Percentiles rank a stretch among this genome's conserved stretches.
Conservation (phyloP, 768 basidiomycete species). For the Daedaleopsis sinensis region DNA sequence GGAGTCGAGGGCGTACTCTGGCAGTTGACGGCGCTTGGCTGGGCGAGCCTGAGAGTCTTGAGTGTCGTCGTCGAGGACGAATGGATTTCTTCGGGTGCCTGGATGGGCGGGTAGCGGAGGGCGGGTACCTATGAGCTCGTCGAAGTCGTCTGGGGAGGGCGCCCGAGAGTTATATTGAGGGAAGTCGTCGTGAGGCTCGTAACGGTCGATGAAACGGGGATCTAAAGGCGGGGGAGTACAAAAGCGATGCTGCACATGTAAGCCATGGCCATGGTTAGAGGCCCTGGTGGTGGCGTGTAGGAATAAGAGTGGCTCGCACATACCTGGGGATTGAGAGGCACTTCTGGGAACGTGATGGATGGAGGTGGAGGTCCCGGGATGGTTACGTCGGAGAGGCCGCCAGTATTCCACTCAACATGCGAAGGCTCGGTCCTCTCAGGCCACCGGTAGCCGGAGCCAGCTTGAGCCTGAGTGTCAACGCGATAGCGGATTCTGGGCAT, state of each 20-base stretch:
- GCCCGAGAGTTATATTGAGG: not conserved
- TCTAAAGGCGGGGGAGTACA: slow-evolving; percentile 16
- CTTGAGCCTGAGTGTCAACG: not conserved
- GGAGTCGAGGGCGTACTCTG: too few relatives aligned
- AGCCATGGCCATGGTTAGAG: not conserved
- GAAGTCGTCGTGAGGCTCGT: slow-evolving; percentile 7
- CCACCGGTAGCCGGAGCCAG: not conserved
- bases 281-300: not conserved
- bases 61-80: slow-evolving; percentile 12
- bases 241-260: slow-evolving; percentile 8
- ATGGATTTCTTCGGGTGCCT: slow-evolving; percentile 2
- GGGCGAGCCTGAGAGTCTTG: not conserved
- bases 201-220: not conserved
- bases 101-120: not conserved
- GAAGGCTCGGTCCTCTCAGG: not conserved
- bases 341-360: slow-evolving; percentile 8
- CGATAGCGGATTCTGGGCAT: slow-evolving; percentile 4
- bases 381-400: not conserved
- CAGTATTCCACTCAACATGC: not conserved
- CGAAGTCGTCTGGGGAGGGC: not conserved
- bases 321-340: slow-evolving; percentile 13
- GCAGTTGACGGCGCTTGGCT: not conserved
- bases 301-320: not conserved
- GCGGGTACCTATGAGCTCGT: not conserved
- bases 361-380: not conserved